Conservation (phyloP, 257 asterid species). For the Ocimum tenuiflorum region DNA sequence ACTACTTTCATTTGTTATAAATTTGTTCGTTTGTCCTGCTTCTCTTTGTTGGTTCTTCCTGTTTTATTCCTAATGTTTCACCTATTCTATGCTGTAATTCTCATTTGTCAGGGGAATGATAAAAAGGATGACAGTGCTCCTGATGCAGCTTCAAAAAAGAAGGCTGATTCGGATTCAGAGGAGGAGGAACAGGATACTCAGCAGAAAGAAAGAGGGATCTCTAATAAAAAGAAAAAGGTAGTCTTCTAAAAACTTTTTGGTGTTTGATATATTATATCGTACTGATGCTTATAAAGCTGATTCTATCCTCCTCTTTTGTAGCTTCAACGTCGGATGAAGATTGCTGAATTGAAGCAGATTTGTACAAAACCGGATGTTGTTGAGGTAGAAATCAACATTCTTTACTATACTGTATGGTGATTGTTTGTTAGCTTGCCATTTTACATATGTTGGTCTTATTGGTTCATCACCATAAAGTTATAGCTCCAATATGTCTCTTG, state of each 20-base stretch:
- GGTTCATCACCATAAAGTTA: not conserved
- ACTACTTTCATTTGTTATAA: not conserved
- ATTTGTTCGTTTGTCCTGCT: not conserved
- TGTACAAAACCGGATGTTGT: conserved; percentile 83
- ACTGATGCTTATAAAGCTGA: conserved; percentile 11
- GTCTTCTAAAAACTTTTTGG: not conserved
- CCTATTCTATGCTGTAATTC: not conserved
- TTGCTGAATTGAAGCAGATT: conserved; percentile 82
- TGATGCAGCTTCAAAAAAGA: conserved; percentile 56
- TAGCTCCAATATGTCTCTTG: not conserved
- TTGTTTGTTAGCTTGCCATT: not conserved
- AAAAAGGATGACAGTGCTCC: conserved; percentile 52
- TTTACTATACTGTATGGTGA: not conserved
- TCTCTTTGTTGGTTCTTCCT: not conserved
- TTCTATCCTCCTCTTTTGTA: conserved; percentile 23
- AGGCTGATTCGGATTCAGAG: conserved; percentile 78
- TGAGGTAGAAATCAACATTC: conserved; percentile 46
- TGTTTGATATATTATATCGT: not conserved
- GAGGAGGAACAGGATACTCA: conserved; percentile 76
- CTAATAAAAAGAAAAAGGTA: conserved; percentile 97
- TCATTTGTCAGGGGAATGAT: conserved; percentile 48
- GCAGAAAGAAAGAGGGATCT: conserved; percentile 67
- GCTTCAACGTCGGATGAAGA: conserved; percentile 93
- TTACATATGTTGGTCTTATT: not conserved
- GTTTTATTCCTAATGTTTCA: not conserved